phyloP scores from a whole-genome alignment of 148 eudicot species.

The Linanthus parryae region DNA sequence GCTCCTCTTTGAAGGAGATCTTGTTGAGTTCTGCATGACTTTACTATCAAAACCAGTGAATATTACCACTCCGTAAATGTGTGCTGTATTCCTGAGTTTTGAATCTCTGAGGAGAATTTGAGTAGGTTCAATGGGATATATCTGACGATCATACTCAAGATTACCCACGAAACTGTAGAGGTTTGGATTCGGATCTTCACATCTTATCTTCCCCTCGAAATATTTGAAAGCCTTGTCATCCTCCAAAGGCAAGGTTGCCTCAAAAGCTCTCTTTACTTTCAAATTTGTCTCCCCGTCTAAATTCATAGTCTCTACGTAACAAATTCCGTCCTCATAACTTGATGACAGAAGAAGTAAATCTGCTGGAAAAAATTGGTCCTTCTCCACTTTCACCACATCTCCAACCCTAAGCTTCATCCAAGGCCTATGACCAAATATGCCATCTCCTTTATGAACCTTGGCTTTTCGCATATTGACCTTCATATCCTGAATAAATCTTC shows the following conservation, averaged over 20 bases:
- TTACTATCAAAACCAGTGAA: slow-evolving; percentile 90
- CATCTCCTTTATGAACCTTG: slow-evolving; percentile 54
- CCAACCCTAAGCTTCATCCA: slow-evolving; percentile 87
- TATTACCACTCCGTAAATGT: slow-evolving; percentile 81
- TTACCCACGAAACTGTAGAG: slow-evolving; percentile 95
- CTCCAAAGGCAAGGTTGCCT: slow-evolving; percentile 59
- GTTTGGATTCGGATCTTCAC: slow-evolving; percentile 88
- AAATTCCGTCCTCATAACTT: slow-evolving; percentile 91
- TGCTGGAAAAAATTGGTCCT: slow-evolving; percentile 86
- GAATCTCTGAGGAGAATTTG: slow-evolving; percentile 92
- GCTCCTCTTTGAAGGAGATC: slow-evolving; percentile 88
- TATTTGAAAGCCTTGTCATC: slow-evolving; percentile 59
- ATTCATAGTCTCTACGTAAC: slow-evolving; percentile 97
- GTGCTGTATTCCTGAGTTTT: slow-evolving; percentile 81
- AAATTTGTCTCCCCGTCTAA: slow-evolving; percentile 96
- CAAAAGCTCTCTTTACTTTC: slow-evolving; percentile 78
- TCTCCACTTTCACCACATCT: slow-evolving; percentile 80
- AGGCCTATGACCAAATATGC: slow-evolving; percentile 46
- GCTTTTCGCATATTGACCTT: slow-evolving; percentile 73
- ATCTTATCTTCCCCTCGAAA: slow-evolving; percentile 50
- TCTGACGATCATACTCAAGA: slow-evolving; percentile 67
- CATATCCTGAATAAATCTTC: slow-evolving; percentile 78
- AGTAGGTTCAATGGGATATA: slow-evolving; percentile 78
- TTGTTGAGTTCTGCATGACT: slow-evolving; percentile 92
- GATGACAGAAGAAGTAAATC: slow-evolving; percentile 84